Evolutionary conservation across 306 rosid species (phyloP).

Genomic region (Canavalia gladiata): DNA sequence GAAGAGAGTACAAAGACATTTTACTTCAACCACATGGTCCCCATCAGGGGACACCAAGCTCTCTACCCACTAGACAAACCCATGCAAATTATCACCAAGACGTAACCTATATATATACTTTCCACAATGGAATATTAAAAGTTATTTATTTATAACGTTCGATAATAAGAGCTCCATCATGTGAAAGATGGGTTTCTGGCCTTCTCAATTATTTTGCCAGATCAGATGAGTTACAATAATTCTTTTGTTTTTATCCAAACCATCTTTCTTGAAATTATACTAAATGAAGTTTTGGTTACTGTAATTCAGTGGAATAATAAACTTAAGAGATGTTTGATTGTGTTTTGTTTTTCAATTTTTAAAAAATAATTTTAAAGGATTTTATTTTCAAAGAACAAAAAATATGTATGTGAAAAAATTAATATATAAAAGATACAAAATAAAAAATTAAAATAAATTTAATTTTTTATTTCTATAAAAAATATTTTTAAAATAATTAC

Average conservation of each 20-base stretch:
- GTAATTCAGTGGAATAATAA: neutral
- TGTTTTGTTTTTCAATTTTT: no score
- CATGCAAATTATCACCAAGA: slow-evolving; percentile 37
- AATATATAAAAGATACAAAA: no score
- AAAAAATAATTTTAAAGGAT: no score
- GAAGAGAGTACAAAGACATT: slow-evolving; percentile 11
- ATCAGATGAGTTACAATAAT: neutral
- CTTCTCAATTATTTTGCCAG: neutral
- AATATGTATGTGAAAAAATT: no score
- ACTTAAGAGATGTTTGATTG: no score
- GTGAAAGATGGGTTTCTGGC: neutral
- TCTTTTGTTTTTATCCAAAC: neutral
- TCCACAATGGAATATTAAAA: neutral
- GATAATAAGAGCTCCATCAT: neutral
- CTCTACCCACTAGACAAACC: slow-evolving; percentile 46
- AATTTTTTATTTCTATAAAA: no score
- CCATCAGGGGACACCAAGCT: slow-evolving; percentile 42
- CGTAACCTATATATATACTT: neutral
- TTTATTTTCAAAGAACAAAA: no score
- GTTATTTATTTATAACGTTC: neutral
- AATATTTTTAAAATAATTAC: no score
- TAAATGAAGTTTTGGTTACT: no score
- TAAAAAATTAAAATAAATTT: no score
- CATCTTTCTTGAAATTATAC: no score
- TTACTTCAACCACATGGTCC: slow-evolving; percentile 42